Evolutionary conservation across 768 basidiomycete species (phyloP), one percentile per base, ranked within the genome.

Genomic region (Leucocoprinus leucothites): DNA sequence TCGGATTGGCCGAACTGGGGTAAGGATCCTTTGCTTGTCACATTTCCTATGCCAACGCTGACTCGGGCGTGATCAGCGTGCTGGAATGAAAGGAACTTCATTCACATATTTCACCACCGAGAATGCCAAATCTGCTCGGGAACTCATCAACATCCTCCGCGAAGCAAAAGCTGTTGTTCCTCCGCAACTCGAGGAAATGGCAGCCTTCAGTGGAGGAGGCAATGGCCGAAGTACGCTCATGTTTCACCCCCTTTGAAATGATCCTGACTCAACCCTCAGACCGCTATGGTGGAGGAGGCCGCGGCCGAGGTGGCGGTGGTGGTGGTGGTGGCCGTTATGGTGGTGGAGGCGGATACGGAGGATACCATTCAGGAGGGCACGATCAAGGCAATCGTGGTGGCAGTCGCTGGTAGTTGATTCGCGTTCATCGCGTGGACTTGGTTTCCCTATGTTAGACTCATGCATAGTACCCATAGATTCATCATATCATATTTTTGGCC

Each of bases 81-180:
- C 93, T 42, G 93, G 93, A 38, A 82, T 86, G 82, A 95, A 85
- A 69, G 95, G 95, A 61, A 87, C 85, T 36, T 91, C 93, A 1
- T 95, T 91, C 73, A 96, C 95, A 6, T 98, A 94, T 79, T 94
- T 98, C 75, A 97, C 94, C 44, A 91, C 95, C 47, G 94, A 98
- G 64, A 96, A 97, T 69, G 85, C 92, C 47, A 97, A 96, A 74
- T 85, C 87, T 59, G 95, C 96, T 21, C 89, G 94, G 38, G 97
- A 99, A 65, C 82, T 99, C 9, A 76, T 98, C 56, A 77, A 71
- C 55, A 97, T 98, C 60, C 73, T 98, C 58, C 76, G 81, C 53
- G 94, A 97, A 69, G 91, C 93, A 19, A 94, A 94, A 66, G 85
- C 92, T 13, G 74, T 76, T 45, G 80, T 98, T 34, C 93, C 95